Percentiles rank a stretch among this genome's conserved stretches.
Conservation (phyloP, 2,329 filamentous ascomycete species). For the Colletotrichum camelliae region DNA sequence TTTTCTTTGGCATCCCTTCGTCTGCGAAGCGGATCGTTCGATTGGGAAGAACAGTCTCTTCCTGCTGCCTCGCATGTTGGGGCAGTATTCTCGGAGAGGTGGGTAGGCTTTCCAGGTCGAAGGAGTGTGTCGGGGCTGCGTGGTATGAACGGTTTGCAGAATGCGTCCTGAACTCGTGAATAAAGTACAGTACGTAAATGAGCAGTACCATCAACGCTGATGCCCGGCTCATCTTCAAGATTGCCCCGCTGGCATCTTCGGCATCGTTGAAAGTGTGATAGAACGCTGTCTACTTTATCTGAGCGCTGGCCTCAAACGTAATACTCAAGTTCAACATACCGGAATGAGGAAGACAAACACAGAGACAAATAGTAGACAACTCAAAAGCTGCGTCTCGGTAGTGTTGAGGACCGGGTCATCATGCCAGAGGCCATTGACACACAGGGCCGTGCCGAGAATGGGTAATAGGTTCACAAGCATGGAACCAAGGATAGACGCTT, state of each 20-base stretch:
- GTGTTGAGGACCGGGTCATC: conserved; percentile 59
- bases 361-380: conserved; percentile 41
- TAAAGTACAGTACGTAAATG: conserved; percentile 75
- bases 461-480: conserved; percentile 79
- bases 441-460: conserved; percentile 77
- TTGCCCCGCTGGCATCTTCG: conserved; percentile 61
- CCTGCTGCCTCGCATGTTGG: not conserved
- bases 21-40: conserved; percentile 36
- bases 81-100: not conserved
- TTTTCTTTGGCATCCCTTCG: not conserved
- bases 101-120: not conserved
- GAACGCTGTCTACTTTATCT: conserved; percentile 42
- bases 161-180: conserved; percentile 69
- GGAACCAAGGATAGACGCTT: conserved; percentile 77
- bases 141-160: conserved; percentile 70
- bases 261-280: conserved; percentile 59
- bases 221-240: conserved; percentile 76
- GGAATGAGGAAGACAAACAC: conserved; percentile 44
- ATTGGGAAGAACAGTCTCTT: not conserved
- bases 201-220: conserved; percentile 77
- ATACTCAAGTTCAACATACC: conserved; percentile 24
- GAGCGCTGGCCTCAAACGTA: not conserved
- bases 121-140: not conserved
- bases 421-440: conserved; percentile 71
- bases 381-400: conserved; percentile 38